These are phyloP conservation scores for Bruguiera gymnorhiza DNA, from an alignment of 345 rosid genomes.

Conservation along the genomic window DNA sequence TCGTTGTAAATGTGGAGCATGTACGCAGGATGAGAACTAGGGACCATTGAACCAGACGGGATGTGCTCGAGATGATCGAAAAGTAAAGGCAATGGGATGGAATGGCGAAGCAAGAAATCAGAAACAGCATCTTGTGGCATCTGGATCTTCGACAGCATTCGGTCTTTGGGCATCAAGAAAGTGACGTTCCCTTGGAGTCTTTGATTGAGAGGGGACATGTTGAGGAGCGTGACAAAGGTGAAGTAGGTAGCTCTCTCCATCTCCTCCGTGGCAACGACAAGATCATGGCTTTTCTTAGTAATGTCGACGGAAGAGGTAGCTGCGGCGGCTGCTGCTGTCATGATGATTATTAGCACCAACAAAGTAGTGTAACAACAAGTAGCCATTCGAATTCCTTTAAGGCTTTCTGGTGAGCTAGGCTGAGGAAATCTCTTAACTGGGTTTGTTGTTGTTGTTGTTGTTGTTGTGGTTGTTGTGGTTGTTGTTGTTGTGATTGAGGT, in stretches of 20 bases:
- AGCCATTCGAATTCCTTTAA: slow-evolving; percentile 2
- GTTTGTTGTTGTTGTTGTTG: too few relatives aligned
- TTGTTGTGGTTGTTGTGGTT: too few relatives aligned
- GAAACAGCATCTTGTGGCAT: slow-evolving; percentile 30
- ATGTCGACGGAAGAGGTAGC: slow-evolving; percentile 2
- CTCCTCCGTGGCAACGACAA: slow-evolving; percentile 52
- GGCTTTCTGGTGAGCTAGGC: neutral
- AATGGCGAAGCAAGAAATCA: slow-evolving; percentile 66
- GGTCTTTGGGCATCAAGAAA: slow-evolving; percentile 77
- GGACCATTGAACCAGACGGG: slow-evolving; percentile 59
- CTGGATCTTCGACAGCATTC: slow-evolving; percentile 36
- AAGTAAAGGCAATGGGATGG: slow-evolving; percentile 63
- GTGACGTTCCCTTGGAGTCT: slow-evolving; percentile 42
- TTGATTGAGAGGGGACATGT: slow-evolving; percentile 43
- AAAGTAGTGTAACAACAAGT: slow-evolving; percentile 8
- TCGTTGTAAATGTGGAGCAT: slow-evolving; percentile 44
- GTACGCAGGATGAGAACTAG: slow-evolving; percentile 48
- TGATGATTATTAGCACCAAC: slow-evolving; percentile 10
- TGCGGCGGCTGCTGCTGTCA: neutral
- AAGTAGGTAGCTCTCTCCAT: slow-evolving; percentile 71
- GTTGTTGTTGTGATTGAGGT: too few relatives aligned
- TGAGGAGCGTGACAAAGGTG: slow-evolving; percentile 66
- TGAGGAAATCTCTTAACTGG: too few relatives aligned
- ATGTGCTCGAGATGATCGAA: slow-evolving; percentile 55
- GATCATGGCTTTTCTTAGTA: slow-evolving; percentile 29